A percentile compares a stretch with the other conserved stretches of the same genome.
These are phyloP conservation scores for Mycena vulgaris DNA, from an alignment of 768 basidiomycete species.

Conservation along the genomic window DNA sequence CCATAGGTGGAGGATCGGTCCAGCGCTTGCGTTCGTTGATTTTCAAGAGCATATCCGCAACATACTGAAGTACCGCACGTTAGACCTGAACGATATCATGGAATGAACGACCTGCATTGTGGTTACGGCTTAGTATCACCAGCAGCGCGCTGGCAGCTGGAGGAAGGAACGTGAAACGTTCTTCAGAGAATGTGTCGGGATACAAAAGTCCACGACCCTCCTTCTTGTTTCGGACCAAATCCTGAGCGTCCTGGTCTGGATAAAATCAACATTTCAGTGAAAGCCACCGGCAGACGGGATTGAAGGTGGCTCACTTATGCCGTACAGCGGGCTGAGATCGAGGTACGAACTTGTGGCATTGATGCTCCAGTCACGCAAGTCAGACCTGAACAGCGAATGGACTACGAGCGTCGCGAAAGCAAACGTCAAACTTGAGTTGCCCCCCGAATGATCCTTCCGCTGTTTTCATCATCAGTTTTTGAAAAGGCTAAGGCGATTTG, in stretches of 20 bases:
- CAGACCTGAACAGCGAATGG: slow-evolving; percentile 71
- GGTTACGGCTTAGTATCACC: slow-evolving; percentile 71
- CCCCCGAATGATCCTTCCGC: slow-evolving; percentile 65
- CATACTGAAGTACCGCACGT: slow-evolving; percentile 59
- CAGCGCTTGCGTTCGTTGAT: slow-evolving; percentile 69
- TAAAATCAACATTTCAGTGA: not conserved
- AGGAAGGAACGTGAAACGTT: slow-evolving; percentile 66
- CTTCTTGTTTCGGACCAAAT: slow-evolving; percentile 62
- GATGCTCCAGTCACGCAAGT: slow-evolving; percentile 56
- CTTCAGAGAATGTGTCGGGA: slow-evolving; percentile 70
- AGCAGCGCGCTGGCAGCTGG: slow-evolving; percentile 69
- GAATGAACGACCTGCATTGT: slow-evolving; percentile 61
- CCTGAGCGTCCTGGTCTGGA: slow-evolving; percentile 54
- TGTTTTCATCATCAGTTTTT: slow-evolving; percentile 44
- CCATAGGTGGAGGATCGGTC: slow-evolving; percentile 57
- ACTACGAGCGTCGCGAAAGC: slow-evolving; percentile 78
- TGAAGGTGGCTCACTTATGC: slow-evolving; percentile 57
- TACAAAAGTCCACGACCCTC: slow-evolving; percentile 66
- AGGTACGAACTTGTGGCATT: slow-evolving; percentile 72
- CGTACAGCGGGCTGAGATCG: slow-evolving; percentile 73
- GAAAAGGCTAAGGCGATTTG: slow-evolving; percentile 42
- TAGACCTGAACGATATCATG: not conserved
- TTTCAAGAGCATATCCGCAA: slow-evolving; percentile 65
- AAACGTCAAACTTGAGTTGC: slow-evolving; percentile 75
- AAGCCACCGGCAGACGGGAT: not conserved